Evolutionary conservation across 306 rosid species (phyloP), one percentile per base, ranked within the genome.

Genomic region (Medicago lupulina): DNA sequence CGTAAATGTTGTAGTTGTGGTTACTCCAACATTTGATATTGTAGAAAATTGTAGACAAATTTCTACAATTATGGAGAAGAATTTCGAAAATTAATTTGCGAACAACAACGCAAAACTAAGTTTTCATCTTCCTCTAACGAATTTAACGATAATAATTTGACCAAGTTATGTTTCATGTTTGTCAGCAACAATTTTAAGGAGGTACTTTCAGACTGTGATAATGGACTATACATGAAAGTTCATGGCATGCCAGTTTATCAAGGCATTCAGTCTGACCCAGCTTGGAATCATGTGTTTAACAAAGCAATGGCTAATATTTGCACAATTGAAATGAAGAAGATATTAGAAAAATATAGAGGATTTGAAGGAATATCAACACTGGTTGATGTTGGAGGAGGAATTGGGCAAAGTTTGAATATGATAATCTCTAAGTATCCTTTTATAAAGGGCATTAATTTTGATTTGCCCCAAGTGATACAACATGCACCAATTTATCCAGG

Each of bases 381-480:
- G 6, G 74, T 81, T 54, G 85, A 76, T 71, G 79, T 71, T 40
- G 85, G 85, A 5, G 85, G 85, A 3, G 82, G 82, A 1, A 9
- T 43, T 55, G 85, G 75, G 0, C 79, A 76, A 65, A 44, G 11
- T 19, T 68, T 82, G 15, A 71, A 71, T 44, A 55, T 64, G 75
- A 64, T 82, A 5, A 49, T 76, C 12, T 71, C 79, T 6, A 76
- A 71, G 59, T 82, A 82, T 44, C 79, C 82, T 82, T 57, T 71
- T 11, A 76, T 82, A 2, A 82, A 58, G 53, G 85, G 82, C 6
- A 43, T 77, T 31, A 82, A 82, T 15, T 82, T 82, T 77, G 85
- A 82, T 47, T 18, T 65, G 8, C 85, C 85, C 0, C 82, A 72
- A 12, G 85, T 82, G 0, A 58, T 77, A 64, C 67, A 72, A 66